phyloP scores from a whole-genome alignment of 768 basidiomycete species.

The Pisolithus albus region DNA sequence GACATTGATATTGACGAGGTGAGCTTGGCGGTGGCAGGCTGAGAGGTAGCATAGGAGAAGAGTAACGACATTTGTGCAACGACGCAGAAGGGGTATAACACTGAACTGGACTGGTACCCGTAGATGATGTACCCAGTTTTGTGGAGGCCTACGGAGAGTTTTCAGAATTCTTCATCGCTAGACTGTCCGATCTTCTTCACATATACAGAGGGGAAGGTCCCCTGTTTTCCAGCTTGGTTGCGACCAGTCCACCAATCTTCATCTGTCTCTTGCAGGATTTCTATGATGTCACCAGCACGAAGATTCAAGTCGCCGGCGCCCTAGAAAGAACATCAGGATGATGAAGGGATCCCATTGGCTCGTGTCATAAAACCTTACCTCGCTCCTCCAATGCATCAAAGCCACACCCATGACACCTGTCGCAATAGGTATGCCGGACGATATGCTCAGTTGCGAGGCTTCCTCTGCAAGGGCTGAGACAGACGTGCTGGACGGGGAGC shows the following conservation, averaged over 20 bases:
- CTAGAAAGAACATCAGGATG: slow-evolving; percentile 28
- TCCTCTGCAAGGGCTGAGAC: slow-evolving; percentile 17
- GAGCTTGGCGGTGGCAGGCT: background rate
- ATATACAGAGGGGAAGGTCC: slow-evolving; percentile 73
- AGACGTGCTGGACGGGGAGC: slow-evolving; percentile 4
- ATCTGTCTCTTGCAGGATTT: slow-evolving; percentile 75
- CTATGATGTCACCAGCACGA: slow-evolving; percentile 66
- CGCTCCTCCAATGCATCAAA: slow-evolving; percentile 25
- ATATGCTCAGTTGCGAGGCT: slow-evolving; percentile 20
- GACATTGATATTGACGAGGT: slow-evolving; percentile 6
- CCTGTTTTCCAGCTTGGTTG: slow-evolving; percentile 49
- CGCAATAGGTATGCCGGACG: slow-evolving; percentile 8
- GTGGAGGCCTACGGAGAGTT: slow-evolving; percentile 18
- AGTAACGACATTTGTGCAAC: background rate
- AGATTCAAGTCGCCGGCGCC: slow-evolving; percentile 77
- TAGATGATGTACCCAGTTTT: slow-evolving; percentile 8
- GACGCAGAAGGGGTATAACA: background rate
- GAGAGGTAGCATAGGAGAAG: no score
- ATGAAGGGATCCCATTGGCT: background rate
- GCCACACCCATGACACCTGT: slow-evolving; percentile 22
- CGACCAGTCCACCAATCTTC: slow-evolving; percentile 88
- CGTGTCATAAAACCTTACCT: slow-evolving; percentile 11
- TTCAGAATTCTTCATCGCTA: slow-evolving; percentile 1
- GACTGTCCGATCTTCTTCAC: slow-evolving; percentile 48
- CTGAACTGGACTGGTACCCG: slow-evolving; percentile 5